Base-by-base conservation (phyloP, 140 eudicot genomes). In the Bidens hawaiensis region DNA sequence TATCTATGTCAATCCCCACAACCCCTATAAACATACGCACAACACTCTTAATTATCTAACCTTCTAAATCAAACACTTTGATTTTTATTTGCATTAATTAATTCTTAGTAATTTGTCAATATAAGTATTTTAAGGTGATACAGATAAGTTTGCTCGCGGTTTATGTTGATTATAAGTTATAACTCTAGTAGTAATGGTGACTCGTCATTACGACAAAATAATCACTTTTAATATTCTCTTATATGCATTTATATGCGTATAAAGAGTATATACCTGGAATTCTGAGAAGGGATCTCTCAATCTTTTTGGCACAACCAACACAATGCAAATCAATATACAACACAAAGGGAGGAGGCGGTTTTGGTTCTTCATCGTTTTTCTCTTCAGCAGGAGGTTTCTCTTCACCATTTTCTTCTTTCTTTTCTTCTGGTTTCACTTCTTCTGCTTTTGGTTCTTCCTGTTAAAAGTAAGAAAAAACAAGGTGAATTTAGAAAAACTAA, bases 221-320 rank as follows among this genome's bases (percentile, higher is more conserved):
- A n/a, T n/a, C n/a, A n/a, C n/a, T n/a, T n/a, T n/a, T n/a, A n/a
- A n/a, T n/a, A n/a, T n/a, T n/a, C n/a, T n/a, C 2, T 8, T 36
- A 11, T 11, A 38, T 38, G 45, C 14, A 1, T 38, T 14, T 38
- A 12, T 38, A 3, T 36, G 2, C 12, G 43, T 10, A 58, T 16
- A 33, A 59, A 18, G 47, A 57, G 46, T 21, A 53, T 14, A 41
- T 56, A 88, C 97, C 97, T 81, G 82, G 83, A 34, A 81, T 83
- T 59, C 76, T 81, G 16, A 75, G 38, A 70, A 89, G 82, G 27
- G 85, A 78, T 62, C 62, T 76, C 52, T 89, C 85, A 24, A 89
- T 86, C 73, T 89, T 89, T 83, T 75, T 83, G 5, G 95, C 97
- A 83, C 97, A 89, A 41, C 97, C 97, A 42, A 83, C 85, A 64